Base-by-base conservation (phyloP, 2,329 filamentous ascomycete species). In the Ophiostoma populinum region DNA sequence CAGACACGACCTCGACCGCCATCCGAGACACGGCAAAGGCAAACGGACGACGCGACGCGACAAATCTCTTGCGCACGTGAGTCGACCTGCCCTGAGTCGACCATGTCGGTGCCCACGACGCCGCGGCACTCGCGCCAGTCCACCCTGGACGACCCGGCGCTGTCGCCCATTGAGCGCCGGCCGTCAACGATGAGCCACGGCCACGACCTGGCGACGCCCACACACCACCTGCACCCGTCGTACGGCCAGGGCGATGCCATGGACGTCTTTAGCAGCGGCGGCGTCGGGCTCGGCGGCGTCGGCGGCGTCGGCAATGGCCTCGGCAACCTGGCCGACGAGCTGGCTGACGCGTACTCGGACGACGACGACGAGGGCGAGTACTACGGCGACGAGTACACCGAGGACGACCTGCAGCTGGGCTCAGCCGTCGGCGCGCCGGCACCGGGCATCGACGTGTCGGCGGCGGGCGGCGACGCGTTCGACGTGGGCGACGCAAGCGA, bases 321-420 rank as follows among this genome's bases (percentile, higher is more conserved):
- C 42, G 81, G 80, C 21, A 86, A 83, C 46, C 55, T 90, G 32
- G 81, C 81, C 2, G 81, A 87, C 53, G 81, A 90, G 54, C 59
- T 90, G 32, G 81, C 77, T 2, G 79, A 80, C 48, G 74, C 75
- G 4, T 71, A 79, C 22, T 76, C 72, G 7, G 70, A 68, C 38
- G 73, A 70, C 26, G 71, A 74, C 25, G 63, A 60, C n/a, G 63
- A 66, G 22, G 60, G 63, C 37, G 58, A 65, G 28, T 60, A 63
- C 15, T 39, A 62, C 19, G 53, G 57, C 39, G 57, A 62, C 22
- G 58, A 60, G 10, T 61, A 61, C 30, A 49, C 27, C 25, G 32
- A 40, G 4, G 25, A 25, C 32, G 28, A 35, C 17, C n/a, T 15
- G 12, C 33, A 22, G 19, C 12, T 24, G n/a, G 22, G 17, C n/a